Conservation (phyloP, 2,329 filamentous ascomycete genomes). For the Colletotrichum viniferum region DNA sequence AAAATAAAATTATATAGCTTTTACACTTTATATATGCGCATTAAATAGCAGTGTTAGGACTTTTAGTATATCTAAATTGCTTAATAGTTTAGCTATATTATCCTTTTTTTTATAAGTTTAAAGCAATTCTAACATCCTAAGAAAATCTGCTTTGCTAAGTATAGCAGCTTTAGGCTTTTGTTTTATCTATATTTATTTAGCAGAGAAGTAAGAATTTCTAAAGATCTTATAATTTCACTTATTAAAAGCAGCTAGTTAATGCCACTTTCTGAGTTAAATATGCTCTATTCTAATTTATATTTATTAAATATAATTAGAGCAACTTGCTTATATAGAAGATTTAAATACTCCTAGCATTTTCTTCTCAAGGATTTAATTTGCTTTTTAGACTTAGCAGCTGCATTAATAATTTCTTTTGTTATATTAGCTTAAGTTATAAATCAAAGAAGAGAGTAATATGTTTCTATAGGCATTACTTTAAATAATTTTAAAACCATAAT, state of each 20-base stretch:
- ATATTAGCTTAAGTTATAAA: too few species aligned
- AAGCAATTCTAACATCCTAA: neutral
- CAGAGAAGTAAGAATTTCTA: neutral
- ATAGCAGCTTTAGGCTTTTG: neutral
- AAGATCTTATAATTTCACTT: neutral
- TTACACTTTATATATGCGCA: neutral
- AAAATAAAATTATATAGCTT: neutral
- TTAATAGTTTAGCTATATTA: neutral
- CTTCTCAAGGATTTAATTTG: too few species aligned
- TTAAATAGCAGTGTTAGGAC: neutral
- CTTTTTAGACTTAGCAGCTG: too few species aligned
- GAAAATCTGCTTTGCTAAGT: neutral
- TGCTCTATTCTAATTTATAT: neutral
- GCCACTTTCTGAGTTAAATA: neutral
- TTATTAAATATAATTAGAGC: neutral
- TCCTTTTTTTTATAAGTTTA: neutral
- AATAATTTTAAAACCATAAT: too few species aligned
- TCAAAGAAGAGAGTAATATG: too few species aligned
- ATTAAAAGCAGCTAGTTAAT: neutral
- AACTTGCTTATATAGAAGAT: neutral
- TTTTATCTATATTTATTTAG: neutral
- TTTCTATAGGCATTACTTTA: too few species aligned
- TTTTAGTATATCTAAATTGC: neutral
- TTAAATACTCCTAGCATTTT: too few species aligned
- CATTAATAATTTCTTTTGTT: too few species aligned